phyloP scores from a whole-genome alignment of 345 rosid genomes.

The Acer campestre region DNA sequence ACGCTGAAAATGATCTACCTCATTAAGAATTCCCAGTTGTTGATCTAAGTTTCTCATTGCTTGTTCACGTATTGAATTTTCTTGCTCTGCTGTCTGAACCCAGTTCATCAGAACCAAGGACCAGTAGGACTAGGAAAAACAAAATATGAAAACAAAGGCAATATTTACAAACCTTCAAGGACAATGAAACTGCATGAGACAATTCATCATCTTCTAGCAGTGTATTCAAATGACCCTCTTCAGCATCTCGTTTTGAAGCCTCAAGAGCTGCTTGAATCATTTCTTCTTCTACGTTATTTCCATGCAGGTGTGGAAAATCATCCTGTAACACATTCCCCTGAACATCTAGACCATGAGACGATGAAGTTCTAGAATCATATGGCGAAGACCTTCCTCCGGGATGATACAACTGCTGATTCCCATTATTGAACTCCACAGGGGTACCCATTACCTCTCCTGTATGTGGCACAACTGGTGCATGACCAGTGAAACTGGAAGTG shows the following conservation, averaged over 20 bases:
- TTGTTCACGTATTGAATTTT: constrained; percentile 43
- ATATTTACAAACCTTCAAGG: constrained; percentile 64
- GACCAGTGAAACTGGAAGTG: constrained; percentile 39
- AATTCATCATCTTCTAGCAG: constrained; percentile 68
- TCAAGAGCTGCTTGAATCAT: constrained; percentile 78
- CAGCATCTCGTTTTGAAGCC: constrained; percentile 70
- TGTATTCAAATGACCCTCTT: constrained; percentile 25
- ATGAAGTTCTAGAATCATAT: constrained; percentile 33
- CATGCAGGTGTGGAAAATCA: constrained; percentile 28
- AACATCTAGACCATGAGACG: constrained; percentile 31
- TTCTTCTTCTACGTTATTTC: constrained; percentile 59
- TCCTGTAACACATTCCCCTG: constrained; percentile 37
- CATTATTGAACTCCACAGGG: constrained; percentile 33
- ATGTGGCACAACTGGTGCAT: constrained; percentile 27
- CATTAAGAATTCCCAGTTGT: constrained; percentile 16
- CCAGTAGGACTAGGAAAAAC: neutral
- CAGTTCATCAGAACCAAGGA: constrained; percentile 26
- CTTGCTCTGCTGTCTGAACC: constrained; percentile 73
- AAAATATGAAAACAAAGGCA: constrained; percentile 18
- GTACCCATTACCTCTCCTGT: constrained; percentile 41
- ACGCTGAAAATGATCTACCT: constrained; percentile 18
- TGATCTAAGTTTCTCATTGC: constrained; percentile 31
- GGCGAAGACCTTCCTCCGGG: constrained; percentile 38
- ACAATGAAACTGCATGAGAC: constrained; percentile 71
- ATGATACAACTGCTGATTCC: constrained; percentile 41